Conservation (phyloP, 2,329 filamentous ascomycete species). For the Pseudogymnoascus sp. region DNA sequence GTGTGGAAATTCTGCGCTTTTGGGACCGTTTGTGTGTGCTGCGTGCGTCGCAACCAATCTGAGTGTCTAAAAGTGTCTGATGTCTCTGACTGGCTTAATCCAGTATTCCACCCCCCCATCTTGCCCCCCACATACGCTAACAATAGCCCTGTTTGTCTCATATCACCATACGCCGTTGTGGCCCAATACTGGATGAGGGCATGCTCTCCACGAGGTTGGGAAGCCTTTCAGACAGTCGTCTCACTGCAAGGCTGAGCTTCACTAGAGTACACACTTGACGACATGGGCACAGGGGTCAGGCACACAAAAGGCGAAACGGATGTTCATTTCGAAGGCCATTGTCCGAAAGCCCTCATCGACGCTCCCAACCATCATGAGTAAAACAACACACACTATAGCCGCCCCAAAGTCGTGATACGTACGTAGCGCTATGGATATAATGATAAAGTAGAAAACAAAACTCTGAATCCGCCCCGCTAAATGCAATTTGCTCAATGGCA, state of each 20-base stretch:
- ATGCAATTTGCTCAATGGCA: slow-evolving; percentile 3
- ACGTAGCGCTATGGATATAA: slow-evolving; percentile 5
- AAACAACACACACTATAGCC: slow-evolving; percentile 5
- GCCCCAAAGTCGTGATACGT: background rate
- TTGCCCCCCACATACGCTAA: background rate
- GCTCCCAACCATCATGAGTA: slow-evolving; percentile 1
- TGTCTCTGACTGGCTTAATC: background rate
- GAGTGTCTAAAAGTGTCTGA: too few species aligned
- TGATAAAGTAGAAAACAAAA: background rate
- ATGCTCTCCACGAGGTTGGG: slow-evolving; percentile 6
- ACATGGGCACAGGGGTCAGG: background rate
- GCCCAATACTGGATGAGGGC: background rate
- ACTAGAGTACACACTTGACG: background rate
- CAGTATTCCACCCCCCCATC: background rate
- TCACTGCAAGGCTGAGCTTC: slow-evolving; percentile 7
- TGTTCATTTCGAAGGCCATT: background rate
- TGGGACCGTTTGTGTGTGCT: background rate
- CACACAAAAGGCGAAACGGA: background rate
- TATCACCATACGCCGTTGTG: background rate
- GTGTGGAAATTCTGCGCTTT: background rate
- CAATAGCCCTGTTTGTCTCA: slow-evolving; percentile 8
- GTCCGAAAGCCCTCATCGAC: slow-evolving; percentile 4
- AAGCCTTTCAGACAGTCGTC: background rate
- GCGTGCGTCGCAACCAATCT: background rate
- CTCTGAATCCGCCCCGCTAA: slow-evolving; percentile 5